Evolutionary conservation across 805 yeast species (phyloP).

Genomic region (Candida andamanensis): DNA sequence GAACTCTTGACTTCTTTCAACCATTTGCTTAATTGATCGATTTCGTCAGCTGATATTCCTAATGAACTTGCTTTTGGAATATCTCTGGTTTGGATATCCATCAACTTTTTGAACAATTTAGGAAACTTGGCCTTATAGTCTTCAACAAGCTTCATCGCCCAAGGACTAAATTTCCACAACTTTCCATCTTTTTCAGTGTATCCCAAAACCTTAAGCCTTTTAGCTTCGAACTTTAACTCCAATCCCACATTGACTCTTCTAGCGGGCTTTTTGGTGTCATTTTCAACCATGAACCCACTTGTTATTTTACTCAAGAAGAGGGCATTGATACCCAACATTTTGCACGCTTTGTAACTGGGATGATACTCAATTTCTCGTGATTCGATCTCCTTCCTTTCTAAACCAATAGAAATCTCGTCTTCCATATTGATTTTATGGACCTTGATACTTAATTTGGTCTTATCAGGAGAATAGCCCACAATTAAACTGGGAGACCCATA

Average conservation of each 20-base stretch:
- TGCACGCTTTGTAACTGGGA: slow-evolving; percentile 62
- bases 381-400: slow-evolving; percentile 54
- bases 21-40: slow-evolving; percentile 43
- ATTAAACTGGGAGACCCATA: slow-evolving; percentile 78
- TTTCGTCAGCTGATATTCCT: slow-evolving; percentile 35
- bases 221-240: slow-evolving; percentile 75
- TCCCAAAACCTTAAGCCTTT: slow-evolving; percentile 81
- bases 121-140: slow-evolving; percentile 63
- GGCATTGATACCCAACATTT: slow-evolving; percentile 51
- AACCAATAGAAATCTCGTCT: slow-evolving; percentile 65
- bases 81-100: slow-evolving; percentile 16
- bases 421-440: slow-evolving; percentile 32
- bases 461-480: slow-evolving; percentile 48
- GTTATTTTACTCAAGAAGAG: slow-evolving; percentile 73
- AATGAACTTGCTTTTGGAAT: slow-evolving; percentile 37
- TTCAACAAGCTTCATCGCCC: slow-evolving; percentile 62
- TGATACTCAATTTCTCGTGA: slow-evolving; percentile 50
- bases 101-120: slow-evolving; percentile 44
- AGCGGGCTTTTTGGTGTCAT: slow-evolving; percentile 38
- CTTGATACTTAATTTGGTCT: slow-evolving; percentile 46
- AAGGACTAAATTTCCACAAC: slow-evolving; percentile 75
- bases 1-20: slow-evolving; percentile 44
- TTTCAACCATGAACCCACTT: slow-evolving; percentile 60
- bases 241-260: slow-evolving; percentile 69
- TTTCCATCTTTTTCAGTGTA: slow-evolving; percentile 53